These are phyloP conservation scores for Apiospora sp. DNA, from an alignment of 2,329 filamentous ascomycete genomes.

Conservation along the genomic window DNA sequence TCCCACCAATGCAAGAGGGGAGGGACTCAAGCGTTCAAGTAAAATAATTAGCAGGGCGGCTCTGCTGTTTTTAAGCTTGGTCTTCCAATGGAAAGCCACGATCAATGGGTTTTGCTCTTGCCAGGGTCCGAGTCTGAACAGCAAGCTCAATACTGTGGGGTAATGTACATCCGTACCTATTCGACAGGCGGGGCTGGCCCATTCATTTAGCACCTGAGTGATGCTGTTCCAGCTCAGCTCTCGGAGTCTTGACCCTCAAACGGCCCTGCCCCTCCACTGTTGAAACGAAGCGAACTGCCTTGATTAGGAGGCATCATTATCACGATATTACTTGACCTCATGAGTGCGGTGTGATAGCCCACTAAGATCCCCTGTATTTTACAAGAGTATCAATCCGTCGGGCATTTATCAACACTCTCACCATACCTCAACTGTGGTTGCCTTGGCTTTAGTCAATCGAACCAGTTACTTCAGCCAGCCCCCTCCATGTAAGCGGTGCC, in stretches of 20 bases:
- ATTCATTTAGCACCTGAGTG: background rate
- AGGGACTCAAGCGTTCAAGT: background rate
- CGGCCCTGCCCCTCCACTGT: background rate
- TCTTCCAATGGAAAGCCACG: constrained; percentile 18
- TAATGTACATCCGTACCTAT: constrained; percentile 6
- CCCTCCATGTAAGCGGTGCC: constrained; percentile 12
- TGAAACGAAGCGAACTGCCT: background rate
- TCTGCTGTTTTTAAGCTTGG: background rate
- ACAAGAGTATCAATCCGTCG: background rate
- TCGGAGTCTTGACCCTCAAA: background rate
- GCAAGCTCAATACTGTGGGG: background rate
- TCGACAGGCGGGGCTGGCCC: background rate
- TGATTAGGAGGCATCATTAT: background rate
- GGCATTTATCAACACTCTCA: background rate
- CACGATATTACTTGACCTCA: background rate
- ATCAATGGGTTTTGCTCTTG: background rate
- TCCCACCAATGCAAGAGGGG: background rate
- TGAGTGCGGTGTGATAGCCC: background rate
- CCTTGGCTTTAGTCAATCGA: background rate
- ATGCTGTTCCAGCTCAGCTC: background rate
- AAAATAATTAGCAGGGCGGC: background rate
- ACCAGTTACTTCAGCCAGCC: background rate
- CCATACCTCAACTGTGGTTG: background rate
- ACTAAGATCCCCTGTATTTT: background rate
- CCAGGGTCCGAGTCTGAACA: constrained; percentile 1